A percentile compares a stretch with the other conserved stretches of the same genome.
These are phyloP conservation scores for Fusarium sp. DNA, from an alignment of 2,329 filamentous ascomycete genomes.

Conservation along the genomic window DNA sequence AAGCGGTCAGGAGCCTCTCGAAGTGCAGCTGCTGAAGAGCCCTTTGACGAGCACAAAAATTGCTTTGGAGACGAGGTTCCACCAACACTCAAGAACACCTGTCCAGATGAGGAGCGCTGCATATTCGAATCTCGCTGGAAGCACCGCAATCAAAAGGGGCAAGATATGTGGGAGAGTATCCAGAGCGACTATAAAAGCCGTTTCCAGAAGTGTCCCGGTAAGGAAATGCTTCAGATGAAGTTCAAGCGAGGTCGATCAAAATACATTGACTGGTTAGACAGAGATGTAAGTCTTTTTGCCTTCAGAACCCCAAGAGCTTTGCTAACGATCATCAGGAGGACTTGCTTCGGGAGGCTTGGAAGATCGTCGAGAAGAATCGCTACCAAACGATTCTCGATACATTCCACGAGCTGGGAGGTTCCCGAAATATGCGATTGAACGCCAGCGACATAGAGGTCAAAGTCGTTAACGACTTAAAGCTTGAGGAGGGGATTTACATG, in stretches of 20 bases:
- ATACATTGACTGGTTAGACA: conserved; percentile 61
- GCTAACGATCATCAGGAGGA: conserved; percentile 52
- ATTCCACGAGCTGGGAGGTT: conserved; percentile 65
- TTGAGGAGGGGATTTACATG: conserved; percentile 56
- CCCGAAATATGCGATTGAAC: conserved; percentile 62
- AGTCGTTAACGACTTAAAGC: conserved; percentile 59
- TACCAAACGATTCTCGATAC: conserved; percentile 58
- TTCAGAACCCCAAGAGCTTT: background rate
- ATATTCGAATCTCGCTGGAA: conserved; percentile 64
- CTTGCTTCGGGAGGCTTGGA: conserved; percentile 56
- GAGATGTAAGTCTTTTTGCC: conserved; percentile 59
- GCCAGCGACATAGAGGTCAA: conserved; percentile 63
- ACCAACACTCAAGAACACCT: conserved; percentile 58
- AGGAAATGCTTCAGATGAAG: conserved; percentile 69
- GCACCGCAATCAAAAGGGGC: conserved; percentile 62
- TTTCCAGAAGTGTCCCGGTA: conserved; percentile 55
- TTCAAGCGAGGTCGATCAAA: conserved; percentile 63
- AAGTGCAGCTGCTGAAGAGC: conserved; percentile 33
- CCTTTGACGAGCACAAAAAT: conserved; percentile 52
- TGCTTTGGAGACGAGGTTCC: conserved; percentile 52
- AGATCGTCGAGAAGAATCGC: conserved; percentile 57
- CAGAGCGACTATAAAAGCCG: conserved; percentile 55
- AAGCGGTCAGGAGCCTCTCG: conserved; percentile 35
- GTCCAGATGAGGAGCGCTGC: conserved; percentile 61
- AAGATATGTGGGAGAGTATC: conserved; percentile 70